Percentiles rank a stretch among this genome's conserved stretches.
These are phyloP conservation scores for Pythium coloratum DNA, from an alignment of 352 stramenopile genomes.

Conservation along the genomic window DNA sequence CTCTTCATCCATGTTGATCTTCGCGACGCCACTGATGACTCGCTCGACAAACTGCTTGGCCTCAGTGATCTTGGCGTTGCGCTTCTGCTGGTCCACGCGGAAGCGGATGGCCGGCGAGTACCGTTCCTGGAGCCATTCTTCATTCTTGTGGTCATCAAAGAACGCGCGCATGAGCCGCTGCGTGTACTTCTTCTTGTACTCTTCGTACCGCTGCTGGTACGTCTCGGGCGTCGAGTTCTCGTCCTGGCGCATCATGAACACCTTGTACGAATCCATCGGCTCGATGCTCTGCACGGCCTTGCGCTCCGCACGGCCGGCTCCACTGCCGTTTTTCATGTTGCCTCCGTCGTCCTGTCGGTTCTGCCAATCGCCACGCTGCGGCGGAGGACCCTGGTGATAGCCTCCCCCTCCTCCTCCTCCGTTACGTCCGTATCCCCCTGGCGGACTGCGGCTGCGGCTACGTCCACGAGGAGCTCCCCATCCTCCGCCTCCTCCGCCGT, in stretches of 20 bases:
- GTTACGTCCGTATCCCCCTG: conserved; percentile 18
- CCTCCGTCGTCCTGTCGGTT: conserved; percentile 6
- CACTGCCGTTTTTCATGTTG: conserved; percentile 12
- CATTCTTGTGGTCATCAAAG: conserved; percentile 81
- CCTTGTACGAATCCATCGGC: conserved; percentile 82
- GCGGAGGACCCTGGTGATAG: conserved; percentile 18
- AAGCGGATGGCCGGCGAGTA: conserved; percentile 79
- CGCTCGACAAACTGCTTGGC: conserved; percentile 77
- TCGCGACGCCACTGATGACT: conserved; percentile 45
- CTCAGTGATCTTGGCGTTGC: conserved; percentile 63
- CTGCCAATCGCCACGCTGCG: conserved; percentile 20
- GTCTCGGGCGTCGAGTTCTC: conserved; percentile 78
- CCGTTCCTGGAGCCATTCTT: conserved; percentile 86
- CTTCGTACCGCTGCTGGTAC: conserved; percentile 85
- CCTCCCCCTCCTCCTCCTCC: conserved; percentile 15
- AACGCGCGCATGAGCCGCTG: conserved; percentile 79
- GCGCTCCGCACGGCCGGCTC: conserved; percentile 30
- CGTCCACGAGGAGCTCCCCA: conserved; percentile 21
- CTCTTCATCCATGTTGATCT: conserved; percentile 70
- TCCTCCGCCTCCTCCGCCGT: conserved; percentile 27
- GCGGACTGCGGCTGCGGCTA: conserved; percentile 40
- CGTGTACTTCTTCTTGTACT: conserved; percentile 89
- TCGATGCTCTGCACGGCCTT: conserved; percentile 51
- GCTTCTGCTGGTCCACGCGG: conserved; percentile 65
- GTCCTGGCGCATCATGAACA: conserved; percentile 88